Conservation (phyloP, 176 grass and related monocot genomes). For the Avena insularis region DNA sequence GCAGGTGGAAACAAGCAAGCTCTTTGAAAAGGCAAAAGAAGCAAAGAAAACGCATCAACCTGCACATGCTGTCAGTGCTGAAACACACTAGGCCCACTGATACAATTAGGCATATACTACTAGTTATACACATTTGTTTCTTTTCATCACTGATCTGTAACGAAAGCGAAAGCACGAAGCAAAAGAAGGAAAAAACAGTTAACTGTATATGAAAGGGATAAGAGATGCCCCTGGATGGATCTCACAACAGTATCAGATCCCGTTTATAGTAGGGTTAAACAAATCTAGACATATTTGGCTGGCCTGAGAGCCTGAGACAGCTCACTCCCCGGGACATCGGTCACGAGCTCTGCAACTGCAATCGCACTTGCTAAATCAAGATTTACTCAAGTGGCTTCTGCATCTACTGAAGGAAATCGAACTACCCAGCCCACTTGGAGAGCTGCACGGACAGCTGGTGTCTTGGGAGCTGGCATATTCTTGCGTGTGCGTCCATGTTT, state of each 20-base stretch:
- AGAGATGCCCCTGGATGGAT: conserved; percentile 1
- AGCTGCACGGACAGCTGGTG: not conserved
- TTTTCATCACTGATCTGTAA: conserved; percentile 43
- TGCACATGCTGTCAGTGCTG: conserved; percentile 44
- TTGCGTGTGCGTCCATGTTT: not conserved
- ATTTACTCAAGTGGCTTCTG: not conserved
- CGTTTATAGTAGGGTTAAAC: not conserved
- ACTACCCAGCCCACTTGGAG: not conserved
- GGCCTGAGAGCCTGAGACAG: conserved; percentile 3
- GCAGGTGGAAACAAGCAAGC: not conserved
- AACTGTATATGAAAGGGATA: conserved; percentile 34
- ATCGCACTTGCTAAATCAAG: not conserved
- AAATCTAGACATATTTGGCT: not conserved
- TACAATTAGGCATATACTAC: not conserved
- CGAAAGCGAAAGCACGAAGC: conserved; percentile 42
- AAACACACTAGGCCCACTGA: conserved; percentile 33
- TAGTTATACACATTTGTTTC: conserved; percentile 7
- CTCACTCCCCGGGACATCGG: not conserved
- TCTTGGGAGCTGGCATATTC: not conserved
- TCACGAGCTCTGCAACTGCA: conserved; percentile 17
- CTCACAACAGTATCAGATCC: conserved; percentile 39
- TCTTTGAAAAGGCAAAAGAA: conserved; percentile 15
- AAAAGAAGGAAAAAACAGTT: not conserved
- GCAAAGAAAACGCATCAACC: not conserved
- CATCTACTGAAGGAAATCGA: conserved; percentile 7